Evolutionary conservation across 768 basidiomycete species (phyloP), one percentile per base, ranked within the genome.

Genomic region (Leccinum longicurvipes): DNA sequence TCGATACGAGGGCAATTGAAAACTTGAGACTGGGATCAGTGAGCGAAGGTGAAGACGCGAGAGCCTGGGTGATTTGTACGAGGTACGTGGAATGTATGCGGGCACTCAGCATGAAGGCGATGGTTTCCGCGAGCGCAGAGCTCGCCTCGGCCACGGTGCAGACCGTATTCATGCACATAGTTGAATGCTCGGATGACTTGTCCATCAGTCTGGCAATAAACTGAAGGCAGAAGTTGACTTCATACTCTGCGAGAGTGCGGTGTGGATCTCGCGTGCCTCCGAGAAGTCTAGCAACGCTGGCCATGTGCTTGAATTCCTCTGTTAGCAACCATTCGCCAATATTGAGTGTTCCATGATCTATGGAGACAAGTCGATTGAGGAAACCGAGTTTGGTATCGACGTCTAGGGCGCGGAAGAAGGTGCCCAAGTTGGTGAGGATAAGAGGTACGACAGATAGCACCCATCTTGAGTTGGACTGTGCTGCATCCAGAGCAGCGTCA

Each of bases 231-330:
- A 81, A 64, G 25, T 74, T 75, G 34, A 83, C 72, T 54, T 83
- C 80, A 53, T 82, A 76, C 49, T 78, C 79, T 29, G 75, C 63
- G 55, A 83, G 60, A 2, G 68, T 58, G 11, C 69, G 72, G 47
- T 75, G 70, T 8, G 78, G 72, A 29, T 69, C 70, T 5, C 68
- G 60, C 46, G 66, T 56, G 9, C 56, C 58, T 14, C 72, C 67
- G 45, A 83, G 66, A 2, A 60, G 58, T 49, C 74, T 72, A 21
- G 83, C 69, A 21, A 70, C 64, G 12, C 67, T 67, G 7, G 70
- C 69, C 45, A 87, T 70, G n/a, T 76, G 70, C 65, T 81, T 82
- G 55, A 87, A 62, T 57, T 88, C 86, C 59, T 86, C 82, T n/a
- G 71, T 63, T 9, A 92, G 61, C 24, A 91, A 62, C 87, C 88